Percentiles rank a stretch among this genome's conserved stretches.
phyloP scores from a whole-genome alignment of 805 yeast species.

The Pachysolen tannophilus region DNA sequence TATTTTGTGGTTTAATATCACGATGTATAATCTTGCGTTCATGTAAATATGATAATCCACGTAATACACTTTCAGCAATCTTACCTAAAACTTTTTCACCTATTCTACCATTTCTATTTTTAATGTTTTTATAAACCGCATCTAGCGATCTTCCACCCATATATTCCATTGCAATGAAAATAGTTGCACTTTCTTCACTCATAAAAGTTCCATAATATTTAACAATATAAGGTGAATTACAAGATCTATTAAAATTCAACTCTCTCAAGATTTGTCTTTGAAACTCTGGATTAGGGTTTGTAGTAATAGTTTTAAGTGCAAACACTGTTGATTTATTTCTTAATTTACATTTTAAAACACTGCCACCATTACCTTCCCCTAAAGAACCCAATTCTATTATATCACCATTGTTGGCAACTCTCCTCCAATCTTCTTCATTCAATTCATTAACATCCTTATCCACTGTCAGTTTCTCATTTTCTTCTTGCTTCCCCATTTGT shows the following conservation, averaged over 20 bases:
- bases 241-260: slow-evolving; percentile 77
- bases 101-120: slow-evolving; percentile 70
- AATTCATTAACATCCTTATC: slow-evolving; percentile 38
- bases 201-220: slow-evolving; percentile 89
- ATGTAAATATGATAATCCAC: slow-evolving; percentile 83
- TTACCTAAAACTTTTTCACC: slow-evolving; percentile 92
- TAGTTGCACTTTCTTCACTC: slow-evolving; percentile 67
- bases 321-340: slow-evolving; percentile 54
- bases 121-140: slow-evolving; percentile 76
- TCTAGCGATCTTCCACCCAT: slow-evolving; percentile 93
- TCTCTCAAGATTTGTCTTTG: slow-evolving; percentile 90
- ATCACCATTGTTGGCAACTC: slow-evolving; percentile 45
- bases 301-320: slow-evolving; percentile 72
- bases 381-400: slow-evolving; percentile 63
- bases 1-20: slow-evolving; percentile 94
- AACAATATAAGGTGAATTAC: slow-evolving; percentile 79
- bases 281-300: slow-evolving; percentile 76
- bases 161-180: slow-evolving; percentile 94
- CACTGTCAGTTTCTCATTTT: not conserved
- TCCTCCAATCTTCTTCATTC: slow-evolving; percentile 71
- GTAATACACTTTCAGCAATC: slow-evolving; percentile 76
- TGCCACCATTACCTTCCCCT: slow-evolving; percentile 95
- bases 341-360: slow-evolving; percentile 73
- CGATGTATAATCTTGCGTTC: slow-evolving; percentile 85
- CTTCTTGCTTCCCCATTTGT: not conserved